Conservation (phyloP, 768 basidiomycete genomes). For the Boletales sp. region DNA sequence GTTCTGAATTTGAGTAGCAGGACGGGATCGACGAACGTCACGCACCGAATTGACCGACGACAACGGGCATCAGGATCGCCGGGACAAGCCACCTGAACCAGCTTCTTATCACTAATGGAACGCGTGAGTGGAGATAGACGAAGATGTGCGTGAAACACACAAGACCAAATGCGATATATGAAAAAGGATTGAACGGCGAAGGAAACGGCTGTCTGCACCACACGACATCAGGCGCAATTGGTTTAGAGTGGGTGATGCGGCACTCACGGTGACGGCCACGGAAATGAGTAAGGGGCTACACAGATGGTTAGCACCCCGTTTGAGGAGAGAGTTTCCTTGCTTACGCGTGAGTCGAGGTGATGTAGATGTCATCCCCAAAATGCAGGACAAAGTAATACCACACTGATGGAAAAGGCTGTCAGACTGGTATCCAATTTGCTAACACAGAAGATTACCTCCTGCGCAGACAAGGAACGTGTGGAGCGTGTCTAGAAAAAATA, state of each 20-base stretch:
- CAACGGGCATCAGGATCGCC: constrained; percentile 13
- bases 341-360: constrained; percentile 17
- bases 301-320: constrained; percentile 4
- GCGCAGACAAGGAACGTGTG: constrained; percentile 14
- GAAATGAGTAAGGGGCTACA: constrained; percentile 19
- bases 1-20: constrained; percentile 1
- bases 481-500: constrained; percentile 17
- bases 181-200: constrained; percentile 22
- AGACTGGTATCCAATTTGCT: background rate
- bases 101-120: constrained; percentile 9
- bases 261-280: constrained; percentile 20
- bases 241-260: background rate
- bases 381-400: constrained; percentile 23
- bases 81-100: constrained; percentile 19
- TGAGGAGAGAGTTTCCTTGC: constrained; percentile 7
- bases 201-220: constrained; percentile 17
- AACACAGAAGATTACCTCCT: constrained; percentile 11
- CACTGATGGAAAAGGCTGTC: constrained; percentile 2
- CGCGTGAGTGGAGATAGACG: background rate
- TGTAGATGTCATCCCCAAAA: constrained; percentile 15
- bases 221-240: constrained; percentile 9
- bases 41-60: constrained; percentile 17
- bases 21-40: background rate
- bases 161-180: constrained; percentile 23
- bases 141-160: constrained; percentile 10